Conservation (phyloP, 352 stramenopile genomes). For the Globisporangium okanoganense region DNA sequence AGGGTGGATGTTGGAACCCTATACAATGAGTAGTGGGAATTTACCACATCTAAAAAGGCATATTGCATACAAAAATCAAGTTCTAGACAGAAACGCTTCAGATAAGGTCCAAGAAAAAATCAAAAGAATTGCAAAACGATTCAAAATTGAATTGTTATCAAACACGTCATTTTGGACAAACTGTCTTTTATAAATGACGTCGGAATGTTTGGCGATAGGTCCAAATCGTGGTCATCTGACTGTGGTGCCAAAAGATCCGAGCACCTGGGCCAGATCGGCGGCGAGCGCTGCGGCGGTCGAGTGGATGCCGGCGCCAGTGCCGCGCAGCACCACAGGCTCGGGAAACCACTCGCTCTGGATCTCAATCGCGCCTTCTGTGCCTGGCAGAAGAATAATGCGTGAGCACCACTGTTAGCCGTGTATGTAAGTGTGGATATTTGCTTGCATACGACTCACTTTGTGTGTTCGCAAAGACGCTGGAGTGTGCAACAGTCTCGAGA, state of each 20-base stretch:
- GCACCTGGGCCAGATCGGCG: constrained; percentile 33
- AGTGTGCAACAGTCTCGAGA: constrained; percentile 20
- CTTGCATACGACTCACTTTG: constrained; percentile 14
- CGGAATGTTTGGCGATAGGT: constrained; percentile 3
- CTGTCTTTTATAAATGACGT: too few relatives aligned
- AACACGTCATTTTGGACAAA: background rate
- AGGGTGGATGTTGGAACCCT: constrained; percentile 13
- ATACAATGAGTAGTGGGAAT: background rate
- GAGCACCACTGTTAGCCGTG: background rate
- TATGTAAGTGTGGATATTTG: background rate
- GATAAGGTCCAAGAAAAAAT: background rate
- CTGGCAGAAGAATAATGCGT: too few relatives aligned
- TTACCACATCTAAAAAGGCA: background rate
- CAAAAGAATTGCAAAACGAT: background rate
- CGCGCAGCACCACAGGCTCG: constrained; percentile 50
- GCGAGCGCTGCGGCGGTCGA: constrained; percentile 58
- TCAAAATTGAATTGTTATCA: background rate
- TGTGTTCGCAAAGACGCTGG: constrained; percentile 34
- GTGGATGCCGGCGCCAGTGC: constrained; percentile 52
- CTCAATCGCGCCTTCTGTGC: constrained; percentile 57
- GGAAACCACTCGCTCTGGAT: constrained; percentile 60
- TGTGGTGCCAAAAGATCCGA: background rate
- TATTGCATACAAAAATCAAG: background rate
- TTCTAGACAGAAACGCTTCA: background rate
- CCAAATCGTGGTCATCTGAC: background rate